Conservation (phyloP, 352 stramenopile genomes). For the Globisporangium perplexum region DNA sequence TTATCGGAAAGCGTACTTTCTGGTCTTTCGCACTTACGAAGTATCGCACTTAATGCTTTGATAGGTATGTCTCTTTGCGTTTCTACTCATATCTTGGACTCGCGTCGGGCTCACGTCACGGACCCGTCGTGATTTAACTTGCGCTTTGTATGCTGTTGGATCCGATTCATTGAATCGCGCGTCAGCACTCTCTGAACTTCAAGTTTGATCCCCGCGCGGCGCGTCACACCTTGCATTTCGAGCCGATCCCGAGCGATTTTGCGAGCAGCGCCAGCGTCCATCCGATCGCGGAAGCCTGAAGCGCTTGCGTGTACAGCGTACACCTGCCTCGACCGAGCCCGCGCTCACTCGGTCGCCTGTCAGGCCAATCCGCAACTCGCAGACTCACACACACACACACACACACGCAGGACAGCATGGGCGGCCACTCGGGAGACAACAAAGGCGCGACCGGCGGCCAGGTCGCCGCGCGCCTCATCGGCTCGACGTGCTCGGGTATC, state of each 20-base stretch:
- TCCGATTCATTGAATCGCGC: conserved; percentile 3
- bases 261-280: conserved; percentile 1
- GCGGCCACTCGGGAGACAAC: conserved; percentile 44
- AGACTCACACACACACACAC: conserved; percentile 6
- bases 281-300: not conserved
- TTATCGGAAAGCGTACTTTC: not conserved
- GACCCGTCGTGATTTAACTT: not conserved
- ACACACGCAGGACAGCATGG: conserved; percentile 23
- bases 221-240: conserved; percentile 3
- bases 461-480: conserved; percentile 80
- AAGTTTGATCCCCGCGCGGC: not conserved
- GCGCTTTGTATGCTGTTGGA: conserved; percentile 4
- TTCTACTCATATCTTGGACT: not conserved
- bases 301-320: too few species aligned
- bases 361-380: conserved; percentile 13
- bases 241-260: not conserved
- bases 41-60: too few species aligned
- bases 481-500: conserved; percentile 89
- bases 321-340: too few species aligned
- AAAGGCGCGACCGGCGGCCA: conserved; percentile 30
- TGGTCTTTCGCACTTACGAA: too few species aligned
- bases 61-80: not conserved
- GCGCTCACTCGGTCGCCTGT: too few species aligned
- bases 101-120: not conserved
- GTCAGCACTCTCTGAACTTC: not conserved